Evolutionary conservation across 2,329 filamentous ascomycete genomes (phyloP).

Genomic region (Furcasterigmium sp.): DNA sequence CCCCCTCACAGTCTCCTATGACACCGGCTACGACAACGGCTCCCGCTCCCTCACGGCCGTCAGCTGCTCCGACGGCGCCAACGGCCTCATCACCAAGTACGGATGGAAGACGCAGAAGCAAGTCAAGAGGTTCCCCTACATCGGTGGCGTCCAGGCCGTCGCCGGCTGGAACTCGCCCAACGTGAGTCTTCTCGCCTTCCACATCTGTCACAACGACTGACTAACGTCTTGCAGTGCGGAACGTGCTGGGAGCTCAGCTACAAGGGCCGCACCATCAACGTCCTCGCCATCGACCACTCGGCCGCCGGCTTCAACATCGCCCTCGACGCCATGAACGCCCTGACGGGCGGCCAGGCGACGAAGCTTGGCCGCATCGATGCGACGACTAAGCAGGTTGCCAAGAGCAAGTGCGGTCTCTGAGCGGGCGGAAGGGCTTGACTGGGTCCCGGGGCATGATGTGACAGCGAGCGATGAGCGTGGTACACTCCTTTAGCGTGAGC

Average conservation of each 20-base stretch:
- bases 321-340: slow-evolving; percentile 46
- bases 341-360: slow-evolving; percentile 46
- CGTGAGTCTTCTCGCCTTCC: slow-evolving; percentile 17
- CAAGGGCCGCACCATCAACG: slow-evolving; percentile 43
- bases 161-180: slow-evolving; percentile 47
- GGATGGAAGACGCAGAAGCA: slow-evolving; percentile 51
- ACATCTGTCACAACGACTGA: neutral
- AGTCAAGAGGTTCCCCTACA: slow-evolving; percentile 45
- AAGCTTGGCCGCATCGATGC: slow-evolving; percentile 49
- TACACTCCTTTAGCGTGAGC: no score
- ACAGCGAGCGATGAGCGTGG: no score
- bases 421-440: no score
- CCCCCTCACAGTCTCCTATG: slow-evolving; percentile 70
- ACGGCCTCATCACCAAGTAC: slow-evolving; percentile 61
- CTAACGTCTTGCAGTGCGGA: slow-evolving; percentile 44
- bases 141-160: slow-evolving; percentile 48
- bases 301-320: slow-evolving; percentile 50
- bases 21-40: slow-evolving; percentile 63
- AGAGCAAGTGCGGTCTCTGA: slow-evolving; percentile 37
- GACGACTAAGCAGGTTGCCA: slow-evolving; percentile 34
- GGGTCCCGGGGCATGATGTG: no score
- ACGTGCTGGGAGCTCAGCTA: slow-evolving; percentile 55
- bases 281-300: slow-evolving; percentile 52
- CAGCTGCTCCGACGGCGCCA: slow-evolving; percentile 62
- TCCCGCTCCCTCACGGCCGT: slow-evolving; percentile 50